Evolutionary conservation across 805 yeast species (phyloP), one percentile per base, ranked within the genome.

Genomic region (Ogataea trehaloabstinens): DNA sequence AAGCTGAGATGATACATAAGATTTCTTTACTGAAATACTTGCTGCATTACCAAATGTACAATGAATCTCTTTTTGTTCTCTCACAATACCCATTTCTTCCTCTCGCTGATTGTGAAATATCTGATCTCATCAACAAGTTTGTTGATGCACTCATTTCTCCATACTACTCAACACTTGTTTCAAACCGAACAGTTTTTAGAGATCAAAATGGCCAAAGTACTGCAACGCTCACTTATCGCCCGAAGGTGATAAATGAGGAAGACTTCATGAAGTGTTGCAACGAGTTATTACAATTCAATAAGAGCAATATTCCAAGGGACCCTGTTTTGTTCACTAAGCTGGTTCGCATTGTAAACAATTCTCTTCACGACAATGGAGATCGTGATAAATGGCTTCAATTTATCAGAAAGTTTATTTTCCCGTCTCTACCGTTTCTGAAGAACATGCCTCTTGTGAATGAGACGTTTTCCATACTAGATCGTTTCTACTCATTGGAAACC

Each of bases 361-460:
- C 71, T 37, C 56, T 78, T 27, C 39, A 41, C 6, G 46, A 48
- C 6, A 52, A 52, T 2, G 51, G 53, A 22, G 51, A 42, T 15
- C 28, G 27, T 2, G 48, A 43, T 2, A 40, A 40, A 46, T 79
- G 95, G 89, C 66, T 82, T 34, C 73, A 73, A 30, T 84, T 71
- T 49, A 74, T 72, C 50, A 72, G 95, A 45, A 74, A 77, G 42
- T 82, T 71, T 49, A 66, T 91, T 2, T 72, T 85, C 20, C 91
- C 93, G 0, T 68, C 81, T 0, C 61, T 83, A 18, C 60, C 75
- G 3, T 60, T 78, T 19, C 58, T 81, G 4, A 73, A 68, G 11
- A 81, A 82, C 49, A 74, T 86, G 10, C 67, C 79, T 4, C 73
- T 78, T 0, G 70, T 82, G 7, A 76, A 78, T 44, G 82, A 77